Conservation (phyloP, 2,329 filamentous ascomycete genomes). For the Incumbomyces lentus region DNA sequence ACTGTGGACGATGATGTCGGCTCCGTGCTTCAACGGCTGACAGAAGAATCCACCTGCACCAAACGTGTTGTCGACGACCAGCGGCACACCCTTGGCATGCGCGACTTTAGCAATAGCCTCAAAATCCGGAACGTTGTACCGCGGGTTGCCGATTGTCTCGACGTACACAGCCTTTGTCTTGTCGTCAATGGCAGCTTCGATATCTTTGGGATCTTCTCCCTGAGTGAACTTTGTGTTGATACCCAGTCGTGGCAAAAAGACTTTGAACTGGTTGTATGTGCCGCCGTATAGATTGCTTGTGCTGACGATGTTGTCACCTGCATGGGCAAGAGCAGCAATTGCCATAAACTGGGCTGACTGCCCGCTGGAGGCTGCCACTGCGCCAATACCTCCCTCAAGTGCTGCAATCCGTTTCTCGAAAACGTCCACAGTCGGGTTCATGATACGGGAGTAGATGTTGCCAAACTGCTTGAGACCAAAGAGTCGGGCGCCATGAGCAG, state of each 20-base stretch:
- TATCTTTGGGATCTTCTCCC: slow-evolving; percentile 56
- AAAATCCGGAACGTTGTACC: slow-evolving; percentile 80
- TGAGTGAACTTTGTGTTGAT: slow-evolving; percentile 74
- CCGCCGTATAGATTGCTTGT: slow-evolving; percentile 81
- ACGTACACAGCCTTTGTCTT: slow-evolving; percentile 82
- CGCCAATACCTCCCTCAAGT: slow-evolving; percentile 62
- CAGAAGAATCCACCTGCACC: slow-evolving; percentile 78
- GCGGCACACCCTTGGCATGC: slow-evolving; percentile 53
- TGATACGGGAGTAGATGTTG: slow-evolving; percentile 95
- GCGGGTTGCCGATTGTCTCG: slow-evolving; percentile 80
- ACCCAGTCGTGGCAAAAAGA: slow-evolving; percentile 66
- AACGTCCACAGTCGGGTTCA: slow-evolving; percentile 91
- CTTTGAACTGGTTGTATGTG: slow-evolving; percentile 91
- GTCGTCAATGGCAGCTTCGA: slow-evolving; percentile 70
- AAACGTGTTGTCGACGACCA: slow-evolving; percentile 80
- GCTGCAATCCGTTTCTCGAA: slow-evolving; percentile 60
- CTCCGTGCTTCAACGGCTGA: slow-evolving; percentile 73
- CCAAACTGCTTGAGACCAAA: slow-evolving; percentile 95
- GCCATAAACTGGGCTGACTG: slow-evolving; percentile 83
- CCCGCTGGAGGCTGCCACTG: slow-evolving; percentile 57
- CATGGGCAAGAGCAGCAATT: slow-evolving; percentile 63
- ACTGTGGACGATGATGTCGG: slow-evolving; percentile 81
- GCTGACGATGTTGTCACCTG: slow-evolving; percentile 80
- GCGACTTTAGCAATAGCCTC: slow-evolving; percentile 70
- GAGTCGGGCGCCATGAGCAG: slow-evolving; percentile 83